Percentiles rank a stretch among this genome's conserved stretches.
Evolutionary conservation across 208 protist species (phyloP).

Genomic region (Leishmania amazonensis): DNA sequence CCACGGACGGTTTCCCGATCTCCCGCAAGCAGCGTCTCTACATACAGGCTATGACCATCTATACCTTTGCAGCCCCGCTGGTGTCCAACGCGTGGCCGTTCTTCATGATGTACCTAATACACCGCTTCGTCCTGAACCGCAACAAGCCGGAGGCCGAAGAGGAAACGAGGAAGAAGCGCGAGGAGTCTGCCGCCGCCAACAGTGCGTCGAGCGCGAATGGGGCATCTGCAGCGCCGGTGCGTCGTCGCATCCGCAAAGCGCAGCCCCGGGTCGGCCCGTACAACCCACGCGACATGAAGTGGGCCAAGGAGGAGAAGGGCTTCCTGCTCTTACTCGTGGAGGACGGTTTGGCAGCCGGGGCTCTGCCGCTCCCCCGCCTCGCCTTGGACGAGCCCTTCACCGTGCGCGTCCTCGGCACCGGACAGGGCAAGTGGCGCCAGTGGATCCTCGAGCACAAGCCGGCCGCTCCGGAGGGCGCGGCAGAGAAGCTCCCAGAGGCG

Average conservation of each 20-base stretch:
- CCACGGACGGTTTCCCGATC: slow-evolving; percentile 54
- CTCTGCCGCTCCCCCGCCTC: slow-evolving; percentile 44
- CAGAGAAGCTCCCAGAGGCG: slow-evolving; percentile 16
- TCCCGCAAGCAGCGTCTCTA: slow-evolving; percentile 50
- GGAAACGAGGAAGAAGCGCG: slow-evolving; percentile 3
- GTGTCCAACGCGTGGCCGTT: slow-evolving; percentile 61
- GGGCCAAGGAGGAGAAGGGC: slow-evolving; percentile 58
- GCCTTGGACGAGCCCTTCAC: slow-evolving; percentile 68
- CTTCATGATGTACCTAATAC: slow-evolving; percentile 78
- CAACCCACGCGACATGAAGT: slow-evolving; percentile 54
- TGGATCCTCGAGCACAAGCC: slow-evolving; percentile 47
- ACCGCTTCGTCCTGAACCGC: slow-evolving; percentile 48
- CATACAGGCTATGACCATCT: slow-evolving; percentile 43
- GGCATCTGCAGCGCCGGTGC: slow-evolving; percentile 14
- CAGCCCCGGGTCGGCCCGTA: slow-evolving; percentile 39
- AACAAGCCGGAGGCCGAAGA: slow-evolving; percentile 29
- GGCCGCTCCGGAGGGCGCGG: slow-evolving; percentile 1
- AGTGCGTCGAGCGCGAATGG: neutral
- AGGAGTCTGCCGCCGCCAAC: slow-evolving; percentile 1
- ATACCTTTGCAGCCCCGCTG: slow-evolving; percentile 45
- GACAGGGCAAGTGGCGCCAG: slow-evolving; percentile 47
- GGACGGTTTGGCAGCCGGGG: slow-evolving; percentile 25
- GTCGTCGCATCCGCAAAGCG: slow-evolving; percentile 30
- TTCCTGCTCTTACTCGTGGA: slow-evolving; percentile 71
- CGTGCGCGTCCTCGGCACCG: slow-evolving; percentile 53